A percentile compares a stretch with the other conserved stretches of the same genome.
phyloP scores from a whole-genome alignment of 225 moss, liverwort and hornwort genomes.

The Climacium dendroides region DNA sequence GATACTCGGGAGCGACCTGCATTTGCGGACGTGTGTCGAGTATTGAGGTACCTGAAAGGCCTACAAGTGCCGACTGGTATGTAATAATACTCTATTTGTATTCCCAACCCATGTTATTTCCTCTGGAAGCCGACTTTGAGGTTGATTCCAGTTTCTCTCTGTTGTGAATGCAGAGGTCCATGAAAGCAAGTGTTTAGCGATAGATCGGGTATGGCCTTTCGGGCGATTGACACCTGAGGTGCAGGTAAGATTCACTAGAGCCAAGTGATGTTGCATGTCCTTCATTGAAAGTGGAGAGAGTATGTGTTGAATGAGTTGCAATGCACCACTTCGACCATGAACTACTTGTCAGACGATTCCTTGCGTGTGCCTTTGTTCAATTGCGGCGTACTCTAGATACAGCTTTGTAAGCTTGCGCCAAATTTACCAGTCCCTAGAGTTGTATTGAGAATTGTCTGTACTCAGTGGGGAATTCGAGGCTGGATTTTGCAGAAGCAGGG shows the following conservation, averaged over 20 bases:
- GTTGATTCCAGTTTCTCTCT: neutral
- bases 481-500: neutral
- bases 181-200: neutral
- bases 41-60: slow-evolving; percentile 10
- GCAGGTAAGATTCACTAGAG: neutral
- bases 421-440: neutral
- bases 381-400: neutral
- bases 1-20: neutral
- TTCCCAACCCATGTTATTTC: no score
- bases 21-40: neutral
- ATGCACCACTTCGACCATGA: neutral
- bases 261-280: neutral
- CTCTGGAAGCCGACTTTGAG: neutral
- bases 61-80: neutral
- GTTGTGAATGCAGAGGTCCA: neutral
- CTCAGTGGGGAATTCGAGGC: neutral
- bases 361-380: neutral
- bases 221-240: neutral
- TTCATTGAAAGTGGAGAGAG: no score
- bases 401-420: neutral
- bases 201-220: neutral
- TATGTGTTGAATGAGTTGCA: neutral
- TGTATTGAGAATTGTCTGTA: neutral
- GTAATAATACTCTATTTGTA: no score
- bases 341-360: neutral